These are phyloP conservation scores for Thelephora ganbajun DNA, from an alignment of 768 basidiomycete genomes.

Conservation along the genomic window DNA sequence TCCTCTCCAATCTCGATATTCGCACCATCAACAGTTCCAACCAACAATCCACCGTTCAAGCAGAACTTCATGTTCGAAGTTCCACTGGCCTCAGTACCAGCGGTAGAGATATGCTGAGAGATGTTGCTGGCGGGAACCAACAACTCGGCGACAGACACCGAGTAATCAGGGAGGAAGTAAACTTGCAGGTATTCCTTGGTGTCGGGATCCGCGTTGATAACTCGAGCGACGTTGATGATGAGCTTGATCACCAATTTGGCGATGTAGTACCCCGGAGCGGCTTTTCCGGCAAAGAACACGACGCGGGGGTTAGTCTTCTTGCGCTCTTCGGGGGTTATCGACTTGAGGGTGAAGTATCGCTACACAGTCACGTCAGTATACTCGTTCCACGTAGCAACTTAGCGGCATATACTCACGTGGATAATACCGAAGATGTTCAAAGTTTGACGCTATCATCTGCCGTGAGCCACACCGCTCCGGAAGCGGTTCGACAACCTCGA, in stretches of 20 bases:
- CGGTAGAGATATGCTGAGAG: conserved; percentile 93
- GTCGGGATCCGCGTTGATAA: conserved; percentile 77
- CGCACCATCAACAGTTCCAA: conserved; percentile 88
- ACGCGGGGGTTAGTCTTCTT: conserved; percentile 77
- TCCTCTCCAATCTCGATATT: conserved; percentile 97
- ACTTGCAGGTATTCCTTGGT: conserved; percentile 77
- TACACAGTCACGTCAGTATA: conserved; percentile 16
- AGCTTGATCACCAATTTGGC: conserved; percentile 91
- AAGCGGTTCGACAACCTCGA: background rate
- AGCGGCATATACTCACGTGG: conserved; percentile 36
- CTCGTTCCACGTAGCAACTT: background rate
- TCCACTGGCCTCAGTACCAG: conserved; percentile 82
- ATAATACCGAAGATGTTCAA: conserved; percentile 88
- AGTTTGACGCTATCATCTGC: conserved; percentile 60
- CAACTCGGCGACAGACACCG: conserved; percentile 69
- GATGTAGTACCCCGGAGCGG: conserved; percentile 89
- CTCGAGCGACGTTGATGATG: conserved; percentile 77
- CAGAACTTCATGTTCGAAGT: conserved; percentile 87
- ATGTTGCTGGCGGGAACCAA: conserved; percentile 90
- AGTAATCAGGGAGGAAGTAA: conserved; percentile 96
- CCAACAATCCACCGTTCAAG: conserved; percentile 76
- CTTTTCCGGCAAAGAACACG: conserved; percentile 97
- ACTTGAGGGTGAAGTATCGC: conserved; percentile 76
- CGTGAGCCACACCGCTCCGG: background rate
- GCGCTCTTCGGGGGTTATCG: conserved; percentile 61